Base-by-base conservation (phyloP, 2,329 filamentous ascomycete species). In the Paecilomyces niveus region DNA sequence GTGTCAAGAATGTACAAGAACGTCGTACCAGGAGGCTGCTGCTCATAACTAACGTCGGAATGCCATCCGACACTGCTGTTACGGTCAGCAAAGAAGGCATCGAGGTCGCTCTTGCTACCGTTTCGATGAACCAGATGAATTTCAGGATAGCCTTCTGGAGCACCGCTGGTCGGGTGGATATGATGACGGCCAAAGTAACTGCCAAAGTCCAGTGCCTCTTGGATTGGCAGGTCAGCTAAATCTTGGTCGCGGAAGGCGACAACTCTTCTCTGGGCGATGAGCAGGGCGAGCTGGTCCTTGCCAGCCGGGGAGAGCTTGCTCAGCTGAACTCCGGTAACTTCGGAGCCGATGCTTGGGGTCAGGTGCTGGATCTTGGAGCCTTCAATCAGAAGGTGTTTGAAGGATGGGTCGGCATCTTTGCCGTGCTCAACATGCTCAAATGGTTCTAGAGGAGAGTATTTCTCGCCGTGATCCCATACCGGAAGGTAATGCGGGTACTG, bases 231-330 rank as follows among this genome's bases (percentile, higher is more conserved):
- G 52, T 68, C 64, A 15, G 62, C 61, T 50, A 63, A 57, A 18
- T 64, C 61, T 35, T 64, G 62, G 11, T 62, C 59, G 3, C 59
- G 55, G 29, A 65, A 64, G 2, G 62, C 61, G 18, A 65, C 62
- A 9, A 63, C 59, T 33, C 61, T 62, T 3, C 64, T 57, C 31
- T 67, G 56, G 2, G 70, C 58, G 31, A 82, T 77, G 21, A 81
- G 66, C 9, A 79, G 69, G 1, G 79, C 79, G 11, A 81, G 73
- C 54, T 81, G 78, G 56, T 81, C 78, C 68, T 80, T 81, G 61
- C 80, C 78, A 1, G 68, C 70, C 52, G 80, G 74, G 4, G 72
- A 80, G 33, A 82, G 71, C 56, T 76, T 73, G 55, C 75, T 74
- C 4, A 82, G 75, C 56, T 81, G 74, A n/a, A 81, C 68, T 13